Evolutionary conservation across 257 asterid species (phyloP).

Genomic region (Primulina tabacum): DNA sequence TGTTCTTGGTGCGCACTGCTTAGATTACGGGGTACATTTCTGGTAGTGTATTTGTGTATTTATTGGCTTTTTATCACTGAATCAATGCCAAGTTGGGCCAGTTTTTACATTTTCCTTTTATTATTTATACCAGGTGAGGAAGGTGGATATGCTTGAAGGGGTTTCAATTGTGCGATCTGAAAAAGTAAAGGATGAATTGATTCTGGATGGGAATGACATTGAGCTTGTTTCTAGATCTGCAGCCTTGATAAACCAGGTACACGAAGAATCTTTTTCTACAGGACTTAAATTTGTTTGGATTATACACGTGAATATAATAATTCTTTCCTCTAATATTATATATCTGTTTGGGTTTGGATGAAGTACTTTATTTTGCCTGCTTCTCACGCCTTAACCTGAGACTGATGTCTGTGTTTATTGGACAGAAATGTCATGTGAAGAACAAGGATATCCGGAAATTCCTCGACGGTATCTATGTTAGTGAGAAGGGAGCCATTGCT

Average conservation of each 20-base stretch:
- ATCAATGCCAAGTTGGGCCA: not conserved
- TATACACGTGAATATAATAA: not conserved
- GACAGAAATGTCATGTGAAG: constrained; percentile 91
- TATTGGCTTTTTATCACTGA: not conserved
- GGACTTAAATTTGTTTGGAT: not conserved
- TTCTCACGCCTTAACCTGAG: not conserved
- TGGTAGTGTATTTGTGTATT: not conserved
- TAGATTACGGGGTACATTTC: not conserved
- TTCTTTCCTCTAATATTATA: not conserved
- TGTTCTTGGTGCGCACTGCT: not conserved
- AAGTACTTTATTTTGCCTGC: not conserved
- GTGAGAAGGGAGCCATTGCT: constrained; percentile 70
- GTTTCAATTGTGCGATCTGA: constrained; percentile 49
- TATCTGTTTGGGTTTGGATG: not conserved
- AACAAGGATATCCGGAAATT: constrained; percentile 88
- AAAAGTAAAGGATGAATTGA: constrained; percentile 55
- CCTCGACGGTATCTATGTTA: constrained; percentile 86
- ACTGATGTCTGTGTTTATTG: not conserved
- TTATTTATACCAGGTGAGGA: constrained; percentile 44
- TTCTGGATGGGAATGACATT: constrained; percentile 49
- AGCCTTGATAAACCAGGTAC: constrained; percentile 54
- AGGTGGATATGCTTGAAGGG: constrained; percentile 62
- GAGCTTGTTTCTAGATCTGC: constrained; percentile 56
- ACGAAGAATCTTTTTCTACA: not conserved
- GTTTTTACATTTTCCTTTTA: not conserved